phyloP scores from a whole-genome alignment of 805 yeast genomes.

The Cyberlindnera misumaiensis region DNA sequence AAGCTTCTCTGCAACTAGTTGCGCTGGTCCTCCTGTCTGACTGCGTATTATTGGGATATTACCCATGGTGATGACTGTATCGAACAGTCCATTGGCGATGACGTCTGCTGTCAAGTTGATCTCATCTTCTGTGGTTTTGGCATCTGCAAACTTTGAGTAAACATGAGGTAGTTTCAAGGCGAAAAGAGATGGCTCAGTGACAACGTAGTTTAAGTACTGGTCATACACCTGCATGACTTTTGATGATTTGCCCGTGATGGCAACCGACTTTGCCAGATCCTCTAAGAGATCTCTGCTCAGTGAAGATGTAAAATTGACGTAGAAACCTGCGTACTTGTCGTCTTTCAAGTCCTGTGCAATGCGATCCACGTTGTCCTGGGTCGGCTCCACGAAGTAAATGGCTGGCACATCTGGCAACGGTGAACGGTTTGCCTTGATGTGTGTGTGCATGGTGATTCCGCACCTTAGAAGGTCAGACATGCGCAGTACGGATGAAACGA shows the following conservation, averaged over 20 bases:
- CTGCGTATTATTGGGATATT: slow-evolving; percentile 87
- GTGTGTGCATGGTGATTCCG: slow-evolving; percentile 87
- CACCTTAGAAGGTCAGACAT: slow-evolving; percentile 85
- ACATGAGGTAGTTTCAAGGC: slow-evolving; percentile 63
- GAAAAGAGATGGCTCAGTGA: slow-evolving; percentile 88
- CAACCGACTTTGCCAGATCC: slow-evolving; percentile 79
- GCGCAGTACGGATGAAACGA: slow-evolving; percentile 84
- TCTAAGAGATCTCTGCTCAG: slow-evolving; percentile 75
- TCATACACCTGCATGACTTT: slow-evolving; percentile 86
- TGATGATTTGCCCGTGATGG: slow-evolving; percentile 60
- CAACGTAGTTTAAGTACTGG: slow-evolving; percentile 87
- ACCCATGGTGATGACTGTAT: slow-evolving; percentile 69
- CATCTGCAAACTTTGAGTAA: slow-evolving; percentile 64
- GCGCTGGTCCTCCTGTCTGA: slow-evolving; percentile 92
- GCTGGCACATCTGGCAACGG: slow-evolving; percentile 92
- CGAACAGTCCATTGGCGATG: slow-evolving; percentile 76
- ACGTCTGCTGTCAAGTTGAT: slow-evolving; percentile 62
- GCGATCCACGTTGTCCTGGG: slow-evolving; percentile 59
- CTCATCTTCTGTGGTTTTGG: slow-evolving; percentile 64
- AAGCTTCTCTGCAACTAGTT: slow-evolving; percentile 79
- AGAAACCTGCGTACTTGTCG: slow-evolving; percentile 72
- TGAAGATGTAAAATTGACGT: slow-evolving; percentile 81
- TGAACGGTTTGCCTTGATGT: slow-evolving; percentile 66
- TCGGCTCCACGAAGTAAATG: slow-evolving; percentile 86
- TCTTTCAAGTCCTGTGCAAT: slow-evolving; percentile 67